phyloP scores from a whole-genome alignment of 352 stramenopile species.

The Elongisporangium undulatum region DNA sequence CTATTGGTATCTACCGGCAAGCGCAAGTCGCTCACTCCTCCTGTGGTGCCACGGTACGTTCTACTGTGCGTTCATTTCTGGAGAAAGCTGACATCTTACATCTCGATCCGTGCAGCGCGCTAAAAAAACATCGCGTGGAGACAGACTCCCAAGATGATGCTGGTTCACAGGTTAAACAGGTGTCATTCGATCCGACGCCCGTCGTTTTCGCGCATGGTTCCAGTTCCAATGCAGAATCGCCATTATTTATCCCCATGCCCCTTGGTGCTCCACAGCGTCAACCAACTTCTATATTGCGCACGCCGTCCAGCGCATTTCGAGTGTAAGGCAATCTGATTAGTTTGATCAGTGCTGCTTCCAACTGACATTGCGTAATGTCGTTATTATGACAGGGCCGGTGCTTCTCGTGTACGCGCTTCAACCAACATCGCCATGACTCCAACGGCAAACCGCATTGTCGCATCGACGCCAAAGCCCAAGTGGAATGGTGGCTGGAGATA shows the following conservation, averaged over 20 bases:
- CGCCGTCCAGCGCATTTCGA: slow-evolving; percentile 18
- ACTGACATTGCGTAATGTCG: neutral
- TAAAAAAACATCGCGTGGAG: neutral
- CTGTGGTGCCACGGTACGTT: neutral
- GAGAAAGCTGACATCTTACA: too few relatives aligned
- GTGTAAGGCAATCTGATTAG: slow-evolving; percentile 23
- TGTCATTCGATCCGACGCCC: slow-evolving; percentile 52
- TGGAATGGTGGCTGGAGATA: slow-evolving; percentile 60
- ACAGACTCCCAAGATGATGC: neutral
- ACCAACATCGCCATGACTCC: slow-evolving; percentile 18
- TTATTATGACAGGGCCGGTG: slow-evolving; percentile 19
- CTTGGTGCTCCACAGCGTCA: slow-evolving; percentile 18
- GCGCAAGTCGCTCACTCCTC: neutral
- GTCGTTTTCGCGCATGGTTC: neutral
- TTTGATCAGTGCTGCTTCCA: neutral
- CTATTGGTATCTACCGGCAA: neutral
- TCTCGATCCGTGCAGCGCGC: neutral
- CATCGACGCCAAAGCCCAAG: slow-evolving; percentile 47
- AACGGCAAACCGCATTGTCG: slow-evolving; percentile 18
- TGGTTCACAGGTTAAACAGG: slow-evolving; percentile 33
- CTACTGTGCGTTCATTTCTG: too few relatives aligned
- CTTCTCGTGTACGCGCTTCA: slow-evolving; percentile 33
- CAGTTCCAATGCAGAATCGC: neutral
- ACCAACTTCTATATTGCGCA: slow-evolving; percentile 20
- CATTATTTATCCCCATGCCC: neutral